These are phyloP conservation scores for Royoungia palumana DNA, from an alignment of 768 basidiomycete genomes.

Conservation along the genomic window DNA sequence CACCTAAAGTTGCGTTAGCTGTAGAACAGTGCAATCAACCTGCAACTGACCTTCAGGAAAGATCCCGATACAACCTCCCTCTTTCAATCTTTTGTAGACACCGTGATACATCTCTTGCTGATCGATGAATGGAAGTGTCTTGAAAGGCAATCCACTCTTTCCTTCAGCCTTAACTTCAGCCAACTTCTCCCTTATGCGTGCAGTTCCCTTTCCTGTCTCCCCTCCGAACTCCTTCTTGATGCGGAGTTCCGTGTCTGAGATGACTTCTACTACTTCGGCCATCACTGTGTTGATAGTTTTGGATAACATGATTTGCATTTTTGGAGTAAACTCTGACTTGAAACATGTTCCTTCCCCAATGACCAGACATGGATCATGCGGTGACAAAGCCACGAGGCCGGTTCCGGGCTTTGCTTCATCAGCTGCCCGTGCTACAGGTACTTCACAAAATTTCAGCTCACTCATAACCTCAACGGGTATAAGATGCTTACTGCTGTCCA, in stretches of 20 bases:
- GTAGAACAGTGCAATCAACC: neutral
- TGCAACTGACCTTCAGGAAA: constrained; percentile 87
- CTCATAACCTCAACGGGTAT: neutral
- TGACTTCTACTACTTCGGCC: constrained; percentile 83
- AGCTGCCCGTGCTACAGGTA: constrained; percentile 89
- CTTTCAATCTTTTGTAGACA: constrained; percentile 83
- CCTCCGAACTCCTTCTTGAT: constrained; percentile 87
- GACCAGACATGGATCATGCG: constrained; percentile 76
- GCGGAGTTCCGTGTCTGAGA: constrained; percentile 82
- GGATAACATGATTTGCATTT: constrained; percentile 84
- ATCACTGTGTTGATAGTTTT: constrained; percentile 72
- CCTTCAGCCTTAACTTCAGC: constrained; percentile 57
- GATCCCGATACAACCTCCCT: constrained; percentile 91
- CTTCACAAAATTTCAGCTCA: constrained; percentile 39
- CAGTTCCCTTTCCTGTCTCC: constrained; percentile 71
- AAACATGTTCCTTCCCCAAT: constrained; percentile 83
- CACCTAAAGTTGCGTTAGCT: constrained; percentile 53
- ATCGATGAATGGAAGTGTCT: constrained; percentile 83
- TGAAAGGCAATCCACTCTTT: constrained; percentile 68
- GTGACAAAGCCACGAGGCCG: constrained; percentile 69
- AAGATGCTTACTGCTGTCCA: constrained; percentile 75
- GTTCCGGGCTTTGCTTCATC: constrained; percentile 76
- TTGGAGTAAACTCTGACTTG: constrained; percentile 63
- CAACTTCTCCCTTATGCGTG: constrained; percentile 62
- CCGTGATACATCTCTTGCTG: constrained; percentile 93